Conservation (phyloP, 2,329 filamentous ascomycete species). For the Colletotrichum chlorophyti region DNA sequence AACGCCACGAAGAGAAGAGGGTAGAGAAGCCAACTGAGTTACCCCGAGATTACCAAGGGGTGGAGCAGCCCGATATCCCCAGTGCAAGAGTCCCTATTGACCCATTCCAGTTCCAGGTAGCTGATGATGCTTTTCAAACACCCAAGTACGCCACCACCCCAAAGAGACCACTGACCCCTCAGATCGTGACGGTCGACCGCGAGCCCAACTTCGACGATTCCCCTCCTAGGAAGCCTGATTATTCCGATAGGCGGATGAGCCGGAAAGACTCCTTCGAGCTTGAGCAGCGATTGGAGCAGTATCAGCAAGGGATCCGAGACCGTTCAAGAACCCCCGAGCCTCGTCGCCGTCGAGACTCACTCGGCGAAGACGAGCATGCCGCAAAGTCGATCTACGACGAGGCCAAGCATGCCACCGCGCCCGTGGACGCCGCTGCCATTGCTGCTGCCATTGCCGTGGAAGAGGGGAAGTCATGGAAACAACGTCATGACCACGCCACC, state of each 20-base stretch:
- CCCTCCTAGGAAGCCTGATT: slow-evolving; percentile 35
- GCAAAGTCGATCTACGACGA: slow-evolving; percentile 53
- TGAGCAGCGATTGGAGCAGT: slow-evolving; percentile 40
- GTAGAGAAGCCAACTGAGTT: slow-evolving; percentile 33
- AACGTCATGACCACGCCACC: slow-evolving; percentile 39
- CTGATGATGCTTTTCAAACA: slow-evolving; percentile 57
- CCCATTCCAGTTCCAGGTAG: slow-evolving; percentile 65
- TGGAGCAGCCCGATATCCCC: slow-evolving; percentile 29
- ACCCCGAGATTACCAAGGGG: slow-evolving; percentile 23
- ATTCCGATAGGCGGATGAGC: slow-evolving; percentile 47
- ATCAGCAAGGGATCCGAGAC: slow-evolving; percentile 32
- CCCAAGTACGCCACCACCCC: slow-evolving; percentile 44
- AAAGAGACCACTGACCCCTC: slow-evolving; percentile 53
- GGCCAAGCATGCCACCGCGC: slow-evolving; percentile 54
- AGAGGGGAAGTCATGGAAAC: slow-evolving; percentile 44
- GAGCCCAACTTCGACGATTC: slow-evolving; percentile 56
- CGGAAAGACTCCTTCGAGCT: slow-evolving; percentile 58
- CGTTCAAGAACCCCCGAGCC: slow-evolving; percentile 32
- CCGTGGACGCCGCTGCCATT: slow-evolving; percentile 54
- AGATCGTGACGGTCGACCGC: slow-evolving; percentile 59
- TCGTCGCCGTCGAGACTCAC: slow-evolving; percentile 27
- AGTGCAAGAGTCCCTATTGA: slow-evolving; percentile 48
- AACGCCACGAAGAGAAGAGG: slow-evolving; percentile 33
- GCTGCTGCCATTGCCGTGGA: slow-evolving; percentile 54
- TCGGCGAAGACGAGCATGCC: slow-evolving; percentile 49